phyloP scores from a whole-genome alignment of 2,329 filamentous ascomycete genomes.

The Xylaria sp. region DNA sequence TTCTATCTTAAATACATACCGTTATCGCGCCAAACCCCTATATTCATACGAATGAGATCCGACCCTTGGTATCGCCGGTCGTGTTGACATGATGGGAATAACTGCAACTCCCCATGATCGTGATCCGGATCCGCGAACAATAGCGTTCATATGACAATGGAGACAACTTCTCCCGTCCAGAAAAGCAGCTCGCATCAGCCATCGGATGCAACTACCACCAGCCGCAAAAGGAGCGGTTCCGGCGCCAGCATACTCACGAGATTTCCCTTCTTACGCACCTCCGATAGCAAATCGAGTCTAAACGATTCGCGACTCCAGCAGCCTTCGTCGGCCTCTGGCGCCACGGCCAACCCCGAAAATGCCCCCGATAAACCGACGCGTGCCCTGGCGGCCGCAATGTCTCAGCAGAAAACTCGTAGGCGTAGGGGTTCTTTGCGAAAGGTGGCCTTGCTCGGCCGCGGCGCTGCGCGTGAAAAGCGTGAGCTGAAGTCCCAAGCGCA shows the following conservation, averaged over 20 bases:
- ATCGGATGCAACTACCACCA: conserved; percentile 42
- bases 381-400: conserved; percentile 49
- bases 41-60: conserved; percentile 10
- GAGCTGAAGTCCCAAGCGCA: conserved; percentile 59
- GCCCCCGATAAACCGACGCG: conserved; percentile 44
- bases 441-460: conserved; percentile 82
- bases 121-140: conserved; percentile 35
- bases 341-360: conserved; percentile 20
- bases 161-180: conserved; percentile 48
- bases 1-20: not conserved
- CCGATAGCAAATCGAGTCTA: conserved; percentile 47
- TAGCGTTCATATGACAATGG: conserved; percentile 42
- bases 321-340: conserved; percentile 35
- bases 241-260: conserved; percentile 73
- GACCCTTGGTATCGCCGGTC: not conserved
- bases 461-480: conserved; percentile 69
- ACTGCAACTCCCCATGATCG: conserved; percentile 30
- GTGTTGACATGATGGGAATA: conserved; percentile 42
- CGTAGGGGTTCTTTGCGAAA: conserved; percentile 89
- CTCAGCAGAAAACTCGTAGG: conserved; percentile 67
- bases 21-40: not conserved
- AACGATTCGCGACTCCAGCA: conserved; percentile 45
- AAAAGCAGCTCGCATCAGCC: conserved; percentile 44
- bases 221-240: conserved; percentile 66
- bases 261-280: conserved; percentile 72